Conservation (phyloP, 257 asterid genomes). For the Primulina huaijiensis region DNA sequence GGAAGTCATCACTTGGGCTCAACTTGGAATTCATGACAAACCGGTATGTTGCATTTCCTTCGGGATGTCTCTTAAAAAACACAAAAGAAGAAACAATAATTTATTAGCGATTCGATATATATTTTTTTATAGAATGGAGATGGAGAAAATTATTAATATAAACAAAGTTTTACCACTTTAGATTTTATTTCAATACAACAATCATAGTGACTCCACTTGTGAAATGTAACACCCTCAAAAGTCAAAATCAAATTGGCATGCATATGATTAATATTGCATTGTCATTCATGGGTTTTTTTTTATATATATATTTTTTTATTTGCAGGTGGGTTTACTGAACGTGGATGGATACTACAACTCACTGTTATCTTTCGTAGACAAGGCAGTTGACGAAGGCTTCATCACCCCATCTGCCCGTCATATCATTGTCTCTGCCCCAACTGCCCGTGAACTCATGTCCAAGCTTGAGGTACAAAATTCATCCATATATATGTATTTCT, state of each 20-base stretch:
- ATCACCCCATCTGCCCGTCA: constrained; percentile 88
- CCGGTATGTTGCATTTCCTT: constrained; percentile 47
- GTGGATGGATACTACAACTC: constrained; percentile 97
- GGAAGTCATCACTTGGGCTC: constrained; percentile 98
- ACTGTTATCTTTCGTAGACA: constrained; percentile 78
- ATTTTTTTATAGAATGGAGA: too few relatives aligned
- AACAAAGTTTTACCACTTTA: too few relatives aligned
- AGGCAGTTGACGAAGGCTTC: constrained; percentile 95
- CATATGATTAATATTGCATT: too few relatives aligned
- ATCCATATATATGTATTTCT: not conserved
- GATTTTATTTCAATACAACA: too few relatives aligned
- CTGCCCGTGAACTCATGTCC: constrained; percentile 89
- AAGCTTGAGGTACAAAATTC: constrained; percentile 67
- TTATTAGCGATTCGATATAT: too few relatives aligned
- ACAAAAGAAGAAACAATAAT: too few relatives aligned
- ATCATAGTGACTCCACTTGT: too few relatives aligned
- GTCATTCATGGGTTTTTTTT: too few relatives aligned
- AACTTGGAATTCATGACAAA: constrained; percentile 88
- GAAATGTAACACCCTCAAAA: too few relatives aligned
- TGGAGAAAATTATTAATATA: too few relatives aligned
- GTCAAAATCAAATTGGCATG: too few relatives aligned
- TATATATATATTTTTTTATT: not conserved
- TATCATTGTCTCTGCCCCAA: constrained; percentile 84
- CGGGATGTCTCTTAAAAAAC: not conserved
- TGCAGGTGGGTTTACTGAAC: constrained; percentile 86